Percentiles rank a stretch among this genome's conserved stretches.
phyloP scores from a whole-genome alignment of 345 rosid genomes.

The Rhizophora apiculata region DNA sequence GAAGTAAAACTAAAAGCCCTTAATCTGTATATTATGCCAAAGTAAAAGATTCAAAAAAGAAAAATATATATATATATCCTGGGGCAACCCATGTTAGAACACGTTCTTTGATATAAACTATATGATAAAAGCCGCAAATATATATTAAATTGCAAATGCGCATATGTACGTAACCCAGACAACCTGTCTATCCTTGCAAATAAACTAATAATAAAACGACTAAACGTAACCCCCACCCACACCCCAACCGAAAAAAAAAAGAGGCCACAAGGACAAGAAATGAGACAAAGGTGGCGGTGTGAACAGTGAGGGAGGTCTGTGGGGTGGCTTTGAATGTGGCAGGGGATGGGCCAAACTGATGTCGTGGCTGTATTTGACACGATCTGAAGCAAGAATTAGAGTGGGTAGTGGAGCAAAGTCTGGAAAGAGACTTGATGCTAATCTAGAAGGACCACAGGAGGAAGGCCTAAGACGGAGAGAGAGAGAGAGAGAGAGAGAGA shows the following conservation, averaged over 20 bases:
- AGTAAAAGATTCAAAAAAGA: too few relatives aligned
- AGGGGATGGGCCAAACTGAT: slow-evolving; percentile 24
- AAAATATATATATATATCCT: too few relatives aligned
- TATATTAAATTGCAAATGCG: too few relatives aligned
- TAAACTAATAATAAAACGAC: too few relatives aligned
- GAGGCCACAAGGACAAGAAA: slow-evolving; percentile 16
- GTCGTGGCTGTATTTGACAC: slow-evolving; percentile 38
- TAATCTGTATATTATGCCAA: too few relatives aligned
- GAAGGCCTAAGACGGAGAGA: background rate
- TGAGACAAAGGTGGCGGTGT: slow-evolving; percentile 37
- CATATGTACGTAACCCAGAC: too few relatives aligned
- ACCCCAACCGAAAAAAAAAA: background rate
- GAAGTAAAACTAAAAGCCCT: too few relatives aligned
- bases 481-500: background rate
- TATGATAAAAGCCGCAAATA: too few relatives aligned
- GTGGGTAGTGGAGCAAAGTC: background rate
- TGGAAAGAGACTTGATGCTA: slow-evolving; percentile 1
- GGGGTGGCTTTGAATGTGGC: background rate
- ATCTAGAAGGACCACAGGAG: background rate
- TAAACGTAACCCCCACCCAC: background rate
- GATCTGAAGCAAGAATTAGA: too few relatives aligned
- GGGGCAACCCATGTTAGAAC: too few relatives aligned
- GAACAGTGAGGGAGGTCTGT: slow-evolving; percentile 20
- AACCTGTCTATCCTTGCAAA: too few relatives aligned
- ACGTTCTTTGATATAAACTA: too few relatives aligned